Evolutionary conservation across 2,329 filamentous ascomycete species (phyloP).

Genomic region (Trichoderma koningii): DNA sequence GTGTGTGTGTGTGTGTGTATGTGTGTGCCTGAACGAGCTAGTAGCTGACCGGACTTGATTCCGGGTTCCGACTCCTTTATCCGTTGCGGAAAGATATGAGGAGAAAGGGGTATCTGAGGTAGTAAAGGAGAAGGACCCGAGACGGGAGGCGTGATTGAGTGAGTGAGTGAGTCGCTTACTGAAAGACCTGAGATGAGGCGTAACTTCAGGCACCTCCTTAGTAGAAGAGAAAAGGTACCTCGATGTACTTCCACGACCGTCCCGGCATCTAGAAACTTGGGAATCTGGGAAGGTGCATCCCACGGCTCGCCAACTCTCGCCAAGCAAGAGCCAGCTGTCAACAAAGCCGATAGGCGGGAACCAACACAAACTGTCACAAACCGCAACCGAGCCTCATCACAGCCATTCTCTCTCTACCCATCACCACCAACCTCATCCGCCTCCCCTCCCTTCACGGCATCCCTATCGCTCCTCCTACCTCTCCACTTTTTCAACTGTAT

Average conservation of each 20-base stretch:
- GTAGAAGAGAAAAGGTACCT: not conserved
- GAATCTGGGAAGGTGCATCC: slow-evolving; percentile 11
- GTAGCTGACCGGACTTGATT: not conserved
- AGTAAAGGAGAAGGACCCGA: not conserved
- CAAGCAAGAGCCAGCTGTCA: not conserved
- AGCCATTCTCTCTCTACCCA: not conserved
- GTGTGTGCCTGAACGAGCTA: not conserved
- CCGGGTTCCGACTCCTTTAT: slow-evolving; percentile 3
- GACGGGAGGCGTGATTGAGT: not conserved
- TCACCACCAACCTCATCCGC: slow-evolving; percentile 14
- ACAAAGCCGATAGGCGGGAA: slow-evolving; percentile 2
- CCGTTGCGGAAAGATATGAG: not conserved
- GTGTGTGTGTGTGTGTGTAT: not conserved
- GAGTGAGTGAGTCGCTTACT: not conserved
- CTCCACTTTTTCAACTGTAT: not conserved
- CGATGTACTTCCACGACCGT: not conserved
- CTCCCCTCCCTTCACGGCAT: not conserved
- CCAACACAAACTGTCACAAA: not conserved
- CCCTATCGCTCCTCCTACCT: slow-evolving; percentile 15
- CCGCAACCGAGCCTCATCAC: slow-evolving; percentile 1
- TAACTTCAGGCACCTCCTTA: too few relatives aligned
- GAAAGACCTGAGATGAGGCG: not conserved
- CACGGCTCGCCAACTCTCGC: not conserved
- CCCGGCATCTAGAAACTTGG: not conserved
- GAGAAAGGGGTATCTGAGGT: not conserved